Conservation (phyloP, 2,329 filamentous ascomycete species). For the Lojkania enalia region DNA sequence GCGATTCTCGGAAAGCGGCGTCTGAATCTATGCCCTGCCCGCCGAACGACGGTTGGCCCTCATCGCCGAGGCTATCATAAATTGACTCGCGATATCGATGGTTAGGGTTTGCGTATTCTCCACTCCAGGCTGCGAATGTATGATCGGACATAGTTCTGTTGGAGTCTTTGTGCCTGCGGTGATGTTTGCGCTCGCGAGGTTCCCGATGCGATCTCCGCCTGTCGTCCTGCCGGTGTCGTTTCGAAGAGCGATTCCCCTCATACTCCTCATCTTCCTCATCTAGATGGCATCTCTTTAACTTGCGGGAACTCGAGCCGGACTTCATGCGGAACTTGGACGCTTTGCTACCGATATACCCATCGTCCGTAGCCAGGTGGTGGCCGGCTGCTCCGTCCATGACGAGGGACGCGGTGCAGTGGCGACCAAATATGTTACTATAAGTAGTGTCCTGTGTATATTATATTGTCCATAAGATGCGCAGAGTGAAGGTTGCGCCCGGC, state of each 20-base stretch:
- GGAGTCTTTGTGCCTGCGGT: slow-evolving; percentile 17
- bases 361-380: slow-evolving; percentile 15
- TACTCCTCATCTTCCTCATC: slow-evolving; percentile 7
- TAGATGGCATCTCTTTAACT: too few relatives aligned
- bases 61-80: slow-evolving; percentile 31
- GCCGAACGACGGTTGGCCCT: slow-evolving; percentile 38
- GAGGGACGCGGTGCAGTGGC: slow-evolving; percentile 1
- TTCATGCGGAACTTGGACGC: slow-evolving; percentile 48
- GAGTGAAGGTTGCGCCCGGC: too few relatives aligned
- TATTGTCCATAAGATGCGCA: background rate
- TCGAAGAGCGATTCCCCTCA: slow-evolving; percentile 20
- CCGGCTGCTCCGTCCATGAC: slow-evolving; percentile 37
- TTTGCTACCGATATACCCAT: slow-evolving; percentile 31
- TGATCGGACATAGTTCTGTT: slow-evolving; percentile 21
- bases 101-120: slow-evolving; percentile 37
- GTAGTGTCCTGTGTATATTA: background rate
- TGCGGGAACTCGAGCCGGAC: too few relatives aligned
- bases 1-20: slow-evolving; percentile 83
- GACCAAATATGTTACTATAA: background rate
- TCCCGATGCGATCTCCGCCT: too few relatives aligned
- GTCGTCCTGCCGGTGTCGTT: too few relatives aligned
- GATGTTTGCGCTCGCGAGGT: slow-evolving; percentile 17
- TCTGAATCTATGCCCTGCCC: slow-evolving; percentile 57
- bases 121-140: slow-evolving; percentile 28
- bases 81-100: slow-evolving; percentile 37